A percentile compares a stretch with the other conserved stretches of the same genome.
These are phyloP conservation scores for Tolypocladium sp. DNA, from an alignment of 2,329 filamentous ascomycete species.

Conservation along the genomic window DNA sequence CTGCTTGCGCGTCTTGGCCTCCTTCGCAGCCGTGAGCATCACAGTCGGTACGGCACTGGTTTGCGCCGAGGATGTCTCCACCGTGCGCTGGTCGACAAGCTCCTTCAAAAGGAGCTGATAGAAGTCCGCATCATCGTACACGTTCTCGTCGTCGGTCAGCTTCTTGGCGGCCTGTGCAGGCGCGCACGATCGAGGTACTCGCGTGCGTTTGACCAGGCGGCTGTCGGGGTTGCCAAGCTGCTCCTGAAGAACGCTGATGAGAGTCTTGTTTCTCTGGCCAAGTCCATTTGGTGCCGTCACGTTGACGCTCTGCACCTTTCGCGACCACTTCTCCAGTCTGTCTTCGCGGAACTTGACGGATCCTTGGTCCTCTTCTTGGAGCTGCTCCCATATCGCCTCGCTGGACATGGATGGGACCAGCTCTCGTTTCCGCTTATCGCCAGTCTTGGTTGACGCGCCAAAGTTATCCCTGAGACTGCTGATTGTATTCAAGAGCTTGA, in stretches of 20 bases:
- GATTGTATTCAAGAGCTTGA: slow-evolving; percentile 77
- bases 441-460: slow-evolving; percentile 36
- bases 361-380: slow-evolving; percentile 55
- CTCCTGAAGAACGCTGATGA: slow-evolving; percentile 59
- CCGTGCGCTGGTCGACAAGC: slow-evolving; percentile 79
- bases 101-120: slow-evolving; percentile 91
- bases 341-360: slow-evolving; percentile 54
- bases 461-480: slow-evolving; percentile 59
- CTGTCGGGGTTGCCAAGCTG: slow-evolving; percentile 56
- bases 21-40: slow-evolving; percentile 59
- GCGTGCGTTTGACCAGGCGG: slow-evolving; percentile 59
- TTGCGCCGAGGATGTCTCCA: slow-evolving; percentile 48
- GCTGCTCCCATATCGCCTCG: slow-evolving; percentile 62
- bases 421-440: slow-evolving; percentile 53
- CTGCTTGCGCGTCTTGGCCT: slow-evolving; percentile 70
- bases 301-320: slow-evolving; percentile 50
- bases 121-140: slow-evolving; percentile 93
- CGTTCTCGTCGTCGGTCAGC: slow-evolving; percentile 45
- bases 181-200: slow-evolving; percentile 66
- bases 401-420: slow-evolving; percentile 48
- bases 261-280: slow-evolving; percentile 25
- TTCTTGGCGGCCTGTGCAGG: slow-evolving; percentile 55
- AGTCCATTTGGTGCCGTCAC: slow-evolving; percentile 15
- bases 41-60: slow-evolving; percentile 40
- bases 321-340: slow-evolving; percentile 83